These are phyloP conservation scores for Fusarium cicatricum DNA, from an alignment of 2,329 filamentous ascomycete species.

Conservation along the genomic window DNA sequence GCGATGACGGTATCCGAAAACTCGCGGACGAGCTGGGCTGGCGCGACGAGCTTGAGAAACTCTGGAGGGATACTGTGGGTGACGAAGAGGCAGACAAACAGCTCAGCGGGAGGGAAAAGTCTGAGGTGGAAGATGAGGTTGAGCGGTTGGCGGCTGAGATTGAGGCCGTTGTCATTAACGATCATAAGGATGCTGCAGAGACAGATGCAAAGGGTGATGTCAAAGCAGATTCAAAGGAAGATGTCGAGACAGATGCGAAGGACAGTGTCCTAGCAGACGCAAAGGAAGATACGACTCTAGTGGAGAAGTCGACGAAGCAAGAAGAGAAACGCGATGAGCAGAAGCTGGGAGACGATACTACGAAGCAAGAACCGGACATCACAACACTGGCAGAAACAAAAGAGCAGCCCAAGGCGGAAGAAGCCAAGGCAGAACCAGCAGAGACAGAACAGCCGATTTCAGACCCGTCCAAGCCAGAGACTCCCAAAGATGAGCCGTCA, in stretches of 20 bases:
- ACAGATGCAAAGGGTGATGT: background rate
- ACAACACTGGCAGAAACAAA: background rate
- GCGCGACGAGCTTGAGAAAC: slow-evolving; percentile 79
- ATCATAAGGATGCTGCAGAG: slow-evolving; percentile 23
- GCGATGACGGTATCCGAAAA: slow-evolving; percentile 80
- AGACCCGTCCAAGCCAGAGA: background rate
- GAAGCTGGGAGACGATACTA: background rate
- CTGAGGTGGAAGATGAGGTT: slow-evolving; percentile 57
- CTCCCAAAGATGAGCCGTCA: slow-evolving; percentile 1
- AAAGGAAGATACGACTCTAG: too few species aligned
- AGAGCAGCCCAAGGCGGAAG: background rate
- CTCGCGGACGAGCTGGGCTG: slow-evolving; percentile 85
- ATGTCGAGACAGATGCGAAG: background rate
- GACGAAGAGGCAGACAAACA: slow-evolving; percentile 64
- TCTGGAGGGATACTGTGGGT: slow-evolving; percentile 76
- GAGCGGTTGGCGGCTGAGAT: slow-evolving; percentile 50
- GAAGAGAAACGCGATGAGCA: background rate
- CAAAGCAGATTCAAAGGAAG: background rate
- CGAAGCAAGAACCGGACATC: background rate
- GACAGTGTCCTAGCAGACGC: too few species aligned
- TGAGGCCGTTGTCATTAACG: slow-evolving; percentile 45
- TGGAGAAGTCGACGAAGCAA: too few species aligned
- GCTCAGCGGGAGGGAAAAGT: slow-evolving; percentile 44
- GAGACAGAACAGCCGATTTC: slow-evolving; percentile 9
- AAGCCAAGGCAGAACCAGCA: slow-evolving; percentile 3